Evolutionary conservation across 2,329 filamentous ascomycete genomes (phyloP).

Genomic region (Aspergillus quadrilineatus): DNA sequence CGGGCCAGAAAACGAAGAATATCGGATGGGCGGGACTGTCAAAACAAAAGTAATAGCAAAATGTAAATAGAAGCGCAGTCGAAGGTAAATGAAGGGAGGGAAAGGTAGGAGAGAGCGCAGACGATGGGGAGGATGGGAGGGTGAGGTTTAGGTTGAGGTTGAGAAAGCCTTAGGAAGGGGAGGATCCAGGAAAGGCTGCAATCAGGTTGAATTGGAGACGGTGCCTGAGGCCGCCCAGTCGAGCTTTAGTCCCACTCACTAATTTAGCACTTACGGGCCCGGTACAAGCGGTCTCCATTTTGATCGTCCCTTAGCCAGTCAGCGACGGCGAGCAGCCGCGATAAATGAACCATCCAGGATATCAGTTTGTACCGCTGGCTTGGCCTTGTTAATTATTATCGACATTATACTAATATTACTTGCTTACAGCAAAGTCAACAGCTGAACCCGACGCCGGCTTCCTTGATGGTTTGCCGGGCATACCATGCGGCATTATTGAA

Average conservation of each 20-base stretch:
- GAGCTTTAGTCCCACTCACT: not conserved
- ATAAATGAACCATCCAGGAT: slow-evolving; percentile 13
- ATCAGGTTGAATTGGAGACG: slow-evolving; percentile 14
- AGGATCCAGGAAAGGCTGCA: slow-evolving; percentile 10
- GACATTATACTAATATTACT: not conserved
- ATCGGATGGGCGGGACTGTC: slow-evolving; percentile 10
- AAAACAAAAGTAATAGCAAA: slow-evolving; percentile 14
- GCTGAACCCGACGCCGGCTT: not conserved
- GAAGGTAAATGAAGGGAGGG: slow-evolving; percentile 14
- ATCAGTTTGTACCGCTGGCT: slow-evolving; percentile 7
- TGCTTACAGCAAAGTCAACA: not conserved
- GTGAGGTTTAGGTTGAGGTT: slow-evolving; percentile 20
- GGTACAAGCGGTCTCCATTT: slow-evolving; percentile 15
- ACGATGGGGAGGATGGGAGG: slow-evolving; percentile 16
- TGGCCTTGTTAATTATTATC: slow-evolving; percentile 4
- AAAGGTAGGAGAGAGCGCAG: slow-evolving; percentile 7
- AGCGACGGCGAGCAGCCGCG: slow-evolving; percentile 6
- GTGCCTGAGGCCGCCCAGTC: slow-evolving; percentile 11
- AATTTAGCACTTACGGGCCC: slow-evolving; percentile 1
- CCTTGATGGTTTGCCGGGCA: not conserved
- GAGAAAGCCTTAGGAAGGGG: slow-evolving; percentile 21
- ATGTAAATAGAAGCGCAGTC: slow-evolving; percentile 13
- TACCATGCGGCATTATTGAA: not conserved
- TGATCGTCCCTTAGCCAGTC: slow-evolving; percentile 16
- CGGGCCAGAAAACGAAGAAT: slow-evolving; percentile 23